These are phyloP conservation scores for Myochromella boudieri DNA, from an alignment of 768 basidiomycete genomes.

Conservation along the genomic window DNA sequence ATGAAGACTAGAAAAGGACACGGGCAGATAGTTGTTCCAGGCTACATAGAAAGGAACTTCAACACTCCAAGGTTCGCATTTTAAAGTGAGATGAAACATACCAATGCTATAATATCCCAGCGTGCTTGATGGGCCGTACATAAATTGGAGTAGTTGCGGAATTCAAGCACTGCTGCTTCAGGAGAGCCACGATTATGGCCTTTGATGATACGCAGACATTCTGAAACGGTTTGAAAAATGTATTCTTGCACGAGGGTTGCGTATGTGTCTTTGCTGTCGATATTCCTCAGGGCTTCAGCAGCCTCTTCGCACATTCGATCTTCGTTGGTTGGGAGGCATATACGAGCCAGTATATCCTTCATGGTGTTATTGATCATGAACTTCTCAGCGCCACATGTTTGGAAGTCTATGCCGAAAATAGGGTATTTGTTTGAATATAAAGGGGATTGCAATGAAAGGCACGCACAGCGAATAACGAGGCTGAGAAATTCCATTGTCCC, in stretches of 20 bases:
- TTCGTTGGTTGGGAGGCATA: constrained; percentile 17
- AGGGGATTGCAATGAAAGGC: not conserved
- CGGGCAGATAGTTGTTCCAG: constrained; percentile 2
- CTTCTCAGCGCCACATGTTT: too few relatives aligned
- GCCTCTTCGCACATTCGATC: constrained; percentile 14
- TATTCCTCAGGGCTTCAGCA: constrained; percentile 14
- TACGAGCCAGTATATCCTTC: constrained; percentile 2
- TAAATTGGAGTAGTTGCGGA: constrained; percentile 16
- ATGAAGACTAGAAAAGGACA: constrained; percentile 22
- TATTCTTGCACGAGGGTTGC: constrained; percentile 17
- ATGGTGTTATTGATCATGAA: too few relatives aligned
- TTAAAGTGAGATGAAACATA: not conserved
- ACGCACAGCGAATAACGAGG: constrained; percentile 4
- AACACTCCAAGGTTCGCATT: not conserved
- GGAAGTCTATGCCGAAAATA: not conserved
- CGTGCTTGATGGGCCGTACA: constrained; percentile 22
- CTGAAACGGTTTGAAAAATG: constrained; percentile 19
- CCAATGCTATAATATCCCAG: constrained; percentile 26
- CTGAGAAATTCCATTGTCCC: constrained; percentile 8
- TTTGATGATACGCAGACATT: constrained; percentile 17
- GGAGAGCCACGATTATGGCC: constrained; percentile 5
- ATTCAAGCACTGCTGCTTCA: constrained; percentile 15
- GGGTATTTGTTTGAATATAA: not conserved
- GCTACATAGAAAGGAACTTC: constrained; percentile 8
- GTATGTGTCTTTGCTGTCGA: constrained; percentile 21